Evolutionary conservation across 257 asterid species (phyloP).

Genomic region (Fraxinus quadrangulata): DNA sequence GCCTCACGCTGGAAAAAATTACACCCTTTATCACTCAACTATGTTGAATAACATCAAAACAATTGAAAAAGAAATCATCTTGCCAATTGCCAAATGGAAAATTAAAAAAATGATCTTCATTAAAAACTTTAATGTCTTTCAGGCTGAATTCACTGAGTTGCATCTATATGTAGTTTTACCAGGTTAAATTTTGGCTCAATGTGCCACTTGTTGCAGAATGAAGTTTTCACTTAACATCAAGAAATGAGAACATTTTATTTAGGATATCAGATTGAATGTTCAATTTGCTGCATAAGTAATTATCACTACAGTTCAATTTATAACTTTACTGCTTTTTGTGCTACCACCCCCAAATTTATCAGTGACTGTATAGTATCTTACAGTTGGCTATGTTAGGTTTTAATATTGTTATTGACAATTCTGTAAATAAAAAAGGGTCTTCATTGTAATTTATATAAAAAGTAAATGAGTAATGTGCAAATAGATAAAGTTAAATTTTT

Average conservation of each 20-base stretch:
- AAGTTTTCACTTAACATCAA: neutral
- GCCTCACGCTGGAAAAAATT: neutral
- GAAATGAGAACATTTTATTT: neutral
- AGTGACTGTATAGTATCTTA: too few relatives aligned
- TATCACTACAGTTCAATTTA: too few relatives aligned
- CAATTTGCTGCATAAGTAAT: too few relatives aligned
- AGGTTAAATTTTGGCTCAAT: neutral
- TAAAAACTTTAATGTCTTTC: neutral
- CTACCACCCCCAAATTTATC: neutral
- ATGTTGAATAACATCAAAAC: neutral
- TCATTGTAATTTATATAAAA: too few relatives aligned
- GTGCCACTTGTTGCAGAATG: too few relatives aligned
- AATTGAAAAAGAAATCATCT: neutral
- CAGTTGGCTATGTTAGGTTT: too few relatives aligned
- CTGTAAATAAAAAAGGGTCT: too few relatives aligned
- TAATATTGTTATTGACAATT: too few relatives aligned
- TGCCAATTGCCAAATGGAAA: neutral
- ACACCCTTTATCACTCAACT: neutral
- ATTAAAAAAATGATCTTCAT: too few relatives aligned
- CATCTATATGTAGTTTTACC: neutral
- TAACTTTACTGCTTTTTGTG: neutral
- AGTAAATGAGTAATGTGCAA: too few relatives aligned
- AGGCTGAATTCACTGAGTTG: neutral
- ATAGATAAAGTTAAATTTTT: too few relatives aligned
- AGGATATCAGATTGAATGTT: too few relatives aligned